phyloP scores from a whole-genome alignment of 2,329 filamentous ascomycete species.

The Fusarium kyushuense region DNA sequence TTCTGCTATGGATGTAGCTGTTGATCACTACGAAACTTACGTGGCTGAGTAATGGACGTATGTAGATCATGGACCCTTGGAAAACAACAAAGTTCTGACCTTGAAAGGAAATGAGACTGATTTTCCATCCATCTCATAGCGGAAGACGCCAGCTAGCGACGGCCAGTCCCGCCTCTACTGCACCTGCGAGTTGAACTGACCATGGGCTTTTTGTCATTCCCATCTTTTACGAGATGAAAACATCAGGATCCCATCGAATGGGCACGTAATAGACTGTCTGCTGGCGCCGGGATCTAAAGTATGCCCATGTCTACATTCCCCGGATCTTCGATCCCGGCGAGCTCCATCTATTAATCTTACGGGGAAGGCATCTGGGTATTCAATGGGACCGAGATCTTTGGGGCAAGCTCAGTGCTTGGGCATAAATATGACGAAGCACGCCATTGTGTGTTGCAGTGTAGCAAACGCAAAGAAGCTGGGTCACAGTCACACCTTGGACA shows the following conservation, averaged over 20 bases:
- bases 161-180: constrained; percentile 32
- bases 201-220: constrained; percentile 6
- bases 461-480: neutral
- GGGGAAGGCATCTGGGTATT: neutral
- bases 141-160: constrained; percentile 19
- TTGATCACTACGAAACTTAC: constrained; percentile 1
- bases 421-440: neutral
- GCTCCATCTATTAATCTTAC: neutral
- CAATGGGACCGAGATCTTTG: neutral
- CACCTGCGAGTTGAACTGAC: neutral
- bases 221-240: constrained; percentile 17
- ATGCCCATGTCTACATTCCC: constrained; percentile 4
- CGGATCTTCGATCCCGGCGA: constrained; percentile 3
- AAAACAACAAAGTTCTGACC: neutral
- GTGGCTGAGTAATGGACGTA: neutral
- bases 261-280: neutral
- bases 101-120: neutral
- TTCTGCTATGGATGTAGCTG: neutral
- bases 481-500: neutral
- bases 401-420: neutral
- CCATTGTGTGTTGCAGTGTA: neutral
- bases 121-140: neutral
- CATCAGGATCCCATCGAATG: neutral
- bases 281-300: neutral
- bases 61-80: neutral